Evolutionary conservation across 331 rosid species (phyloP), one percentile per base, ranked within the genome.

Genomic region (Malus hybrid): DNA sequence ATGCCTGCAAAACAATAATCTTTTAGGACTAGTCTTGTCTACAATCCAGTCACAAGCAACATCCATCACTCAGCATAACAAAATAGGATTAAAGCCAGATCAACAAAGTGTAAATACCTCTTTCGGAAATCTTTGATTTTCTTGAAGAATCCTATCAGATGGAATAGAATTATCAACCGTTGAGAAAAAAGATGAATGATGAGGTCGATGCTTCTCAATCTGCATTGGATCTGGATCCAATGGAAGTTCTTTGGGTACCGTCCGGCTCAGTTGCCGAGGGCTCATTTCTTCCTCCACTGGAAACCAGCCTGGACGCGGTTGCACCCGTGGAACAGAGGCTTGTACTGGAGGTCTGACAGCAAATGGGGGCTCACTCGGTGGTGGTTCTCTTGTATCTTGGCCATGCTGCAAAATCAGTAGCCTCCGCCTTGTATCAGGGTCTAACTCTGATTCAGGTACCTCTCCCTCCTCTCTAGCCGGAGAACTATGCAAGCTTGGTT

Each of bases 391-490:
- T 32, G 82, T 87, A 86, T 94, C 99, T 87, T 92, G 97, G 68
- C 99, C 99, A 79, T 94, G 99, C 84, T 94, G 99, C 88, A 94
- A 83, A 80, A 94, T 94, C 77, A 94, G 97, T 80, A 94, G 97
- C 84, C 99, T 94, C 24, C 99, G 90, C 85, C 99, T 87, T 69
- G 99, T 94, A 87, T 94, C 99, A 67, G 99, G 99, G 73, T 94
- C 97, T 80, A 94, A 80, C 77, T 94, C 99, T 73, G 99, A 94
- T 86, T 94, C 99, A 46, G 97, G 97, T 33, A 94, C 99, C 84
- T 94, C 99, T n/a, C 99, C 99, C 85, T 94, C 99, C 85, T 94
- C 99, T 85, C 99, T 88, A 77, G 97, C 96, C 8, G 97, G 99
- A 83, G 99, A 94, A 75, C 87, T 74, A 28, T 92, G 97, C 88